Percentiles rank a stretch among this genome's conserved stretches.
Conservation (phyloP, 768 basidiomycete species). For the Clavaria fumosa region DNA sequence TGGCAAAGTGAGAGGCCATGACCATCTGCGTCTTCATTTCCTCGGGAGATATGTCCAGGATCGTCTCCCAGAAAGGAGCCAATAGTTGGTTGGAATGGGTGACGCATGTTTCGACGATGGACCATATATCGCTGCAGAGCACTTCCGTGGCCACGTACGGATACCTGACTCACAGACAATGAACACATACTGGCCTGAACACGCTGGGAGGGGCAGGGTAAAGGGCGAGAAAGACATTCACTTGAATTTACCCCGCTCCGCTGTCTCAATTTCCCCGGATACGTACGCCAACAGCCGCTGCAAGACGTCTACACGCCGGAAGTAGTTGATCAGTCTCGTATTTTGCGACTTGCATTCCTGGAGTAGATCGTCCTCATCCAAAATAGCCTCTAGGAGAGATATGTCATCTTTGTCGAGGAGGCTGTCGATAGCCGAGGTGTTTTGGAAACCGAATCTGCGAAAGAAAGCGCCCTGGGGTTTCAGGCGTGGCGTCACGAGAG, state of each 20-base stretch:
- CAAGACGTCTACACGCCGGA: slow-evolving; percentile 67
- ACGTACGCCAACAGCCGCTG: slow-evolving; percentile 74
- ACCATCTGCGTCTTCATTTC: slow-evolving; percentile 79
- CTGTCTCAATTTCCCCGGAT: slow-evolving; percentile 70
- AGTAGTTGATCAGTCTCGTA: slow-evolving; percentile 75
- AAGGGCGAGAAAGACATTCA: slow-evolving; percentile 24
- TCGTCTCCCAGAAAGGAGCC: slow-evolving; percentile 82
- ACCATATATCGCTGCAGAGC: slow-evolving; percentile 91
- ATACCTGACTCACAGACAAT: slow-evolving; percentile 36
- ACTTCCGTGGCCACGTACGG: slow-evolving; percentile 91
- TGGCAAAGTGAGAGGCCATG: slow-evolving; percentile 87
- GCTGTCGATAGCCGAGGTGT: slow-evolving; percentile 78
- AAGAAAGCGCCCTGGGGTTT: slow-evolving; percentile 18
- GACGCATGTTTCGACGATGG: slow-evolving; percentile 81
- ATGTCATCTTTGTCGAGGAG: slow-evolving; percentile 85
- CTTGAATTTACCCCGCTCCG: slow-evolving; percentile 72
- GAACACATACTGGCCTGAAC: slow-evolving; percentile 1
- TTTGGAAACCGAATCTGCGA: slow-evolving; percentile 78
- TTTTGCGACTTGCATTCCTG: slow-evolving; percentile 96
- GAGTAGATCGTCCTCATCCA: slow-evolving; percentile 87
- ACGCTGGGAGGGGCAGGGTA: slow-evolving; percentile 8
- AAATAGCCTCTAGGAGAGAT: slow-evolving; percentile 74
- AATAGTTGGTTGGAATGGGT: slow-evolving; percentile 56
- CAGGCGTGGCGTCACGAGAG: slow-evolving; percentile 15
- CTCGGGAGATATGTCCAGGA: slow-evolving; percentile 63